Base-by-base conservation (phyloP, 306 rosid species). In the Dalbergia oliveri region DNA sequence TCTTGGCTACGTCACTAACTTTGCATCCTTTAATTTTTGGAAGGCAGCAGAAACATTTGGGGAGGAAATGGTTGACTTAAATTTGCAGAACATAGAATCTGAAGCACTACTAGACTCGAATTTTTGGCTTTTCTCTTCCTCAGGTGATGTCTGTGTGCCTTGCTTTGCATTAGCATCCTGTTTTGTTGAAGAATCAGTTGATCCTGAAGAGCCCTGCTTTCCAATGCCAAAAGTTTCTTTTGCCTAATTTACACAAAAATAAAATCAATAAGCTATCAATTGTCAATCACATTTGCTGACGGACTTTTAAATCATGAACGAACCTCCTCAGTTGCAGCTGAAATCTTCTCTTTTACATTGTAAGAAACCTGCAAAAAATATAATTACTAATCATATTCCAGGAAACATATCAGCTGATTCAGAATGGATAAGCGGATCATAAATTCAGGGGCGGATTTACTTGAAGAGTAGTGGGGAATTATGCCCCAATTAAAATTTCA, bases 321-420 rank as follows among this genome's bases (percentile, higher is more conserved):
- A 8, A 91, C 99, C 94, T 95, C 98, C 78, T 87, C 99, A 34
- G 92, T 80, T 81, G 99, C 94, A 84, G 89, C 89, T 12, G 96
- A 86, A 72, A 95, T 80, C 89, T 90, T 95, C 89, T 91, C 97
- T 83, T 90, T 95, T 70, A 90, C 90, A 82, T 89, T 87, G 73
- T 86, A 64, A 68, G 99, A 95, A 79, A 89, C 99, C 98, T 93
- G 82, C 26, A 79, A 72, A 72, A 70, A 66, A 58, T 68, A 75
- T 4, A 63, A 45, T 66, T 69, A 68, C 59, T 31, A 59, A 37
- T 75, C 31, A 58, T 63, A 76, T 43, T 72, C 67, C 68, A 76
- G 13, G 37, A 76, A 78, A 47, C 19, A 5, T 3, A 35, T 18
- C 41, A 37, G 1, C 41, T 37, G 41, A 37, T 5, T 37, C 66